Evolutionary conservation across 257 asterid genomes (phyloP).

Genomic region (Anisodus acutangulus): DNA sequence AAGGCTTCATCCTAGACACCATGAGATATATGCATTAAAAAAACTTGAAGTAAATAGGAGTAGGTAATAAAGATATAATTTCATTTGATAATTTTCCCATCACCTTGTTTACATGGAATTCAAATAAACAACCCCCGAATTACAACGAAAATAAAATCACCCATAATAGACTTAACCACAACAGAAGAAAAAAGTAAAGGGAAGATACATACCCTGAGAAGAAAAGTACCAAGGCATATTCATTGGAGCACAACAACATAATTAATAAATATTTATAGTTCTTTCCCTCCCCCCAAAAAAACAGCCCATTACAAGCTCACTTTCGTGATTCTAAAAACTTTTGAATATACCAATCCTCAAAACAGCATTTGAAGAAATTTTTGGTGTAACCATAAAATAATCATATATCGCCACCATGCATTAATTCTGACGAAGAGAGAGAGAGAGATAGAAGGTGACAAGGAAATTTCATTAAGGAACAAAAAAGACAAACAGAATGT

Average conservation of each 20-base stretch:
- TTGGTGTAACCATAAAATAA: neutral
- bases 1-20: neutral
- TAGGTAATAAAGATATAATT: neutral
- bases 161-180: neutral
- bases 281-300: neutral
- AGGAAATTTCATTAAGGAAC: constrained; percentile 28
- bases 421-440: neutral
- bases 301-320: constrained; percentile 33
- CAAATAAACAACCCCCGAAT: neutral
- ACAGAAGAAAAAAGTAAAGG: neutral
- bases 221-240: constrained; percentile 17
- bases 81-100: constrained; percentile 22
- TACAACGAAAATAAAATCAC: neutral
- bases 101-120: constrained; percentile 18
- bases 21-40: neutral
- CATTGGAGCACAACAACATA: neutral
- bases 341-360: neutral
- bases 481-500: constrained; percentile 33
- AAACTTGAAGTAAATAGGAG: neutral
- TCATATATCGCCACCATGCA: constrained; percentile 21
- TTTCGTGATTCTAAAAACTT: constrained; percentile 25
- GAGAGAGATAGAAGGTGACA: neutral
- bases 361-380: neutral
- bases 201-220: constrained; percentile 8
- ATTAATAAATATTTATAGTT: constrained; percentile 1